These are phyloP conservation scores for Primulina huaijiensis DNA, from an alignment of 257 asterid species.

Conservation along the genomic window DNA sequence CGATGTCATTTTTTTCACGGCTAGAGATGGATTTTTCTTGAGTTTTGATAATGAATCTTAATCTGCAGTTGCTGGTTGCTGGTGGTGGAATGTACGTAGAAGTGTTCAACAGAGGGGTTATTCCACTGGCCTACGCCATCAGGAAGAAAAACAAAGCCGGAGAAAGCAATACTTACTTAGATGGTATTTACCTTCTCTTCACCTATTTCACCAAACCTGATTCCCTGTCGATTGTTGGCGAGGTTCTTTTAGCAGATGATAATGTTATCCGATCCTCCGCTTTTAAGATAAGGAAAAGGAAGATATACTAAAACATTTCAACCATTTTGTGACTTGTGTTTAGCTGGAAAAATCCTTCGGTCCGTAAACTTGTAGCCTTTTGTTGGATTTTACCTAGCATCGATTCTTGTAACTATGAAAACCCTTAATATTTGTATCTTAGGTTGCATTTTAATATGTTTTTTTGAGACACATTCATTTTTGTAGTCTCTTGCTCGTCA, in stretches of 20 bases:
- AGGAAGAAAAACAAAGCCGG: conserved; percentile 83
- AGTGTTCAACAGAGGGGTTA: conserved; percentile 91
- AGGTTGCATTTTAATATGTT: not conserved
- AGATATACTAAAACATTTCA: conserved; percentile 30
- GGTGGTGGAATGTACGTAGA: conserved; percentile 98
- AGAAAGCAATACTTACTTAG: conserved; percentile 85
- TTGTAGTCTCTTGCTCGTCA: too few species aligned
- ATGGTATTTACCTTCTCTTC: conserved; percentile 89
- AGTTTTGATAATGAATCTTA: not conserved
- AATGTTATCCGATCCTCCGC: conserved; percentile 70
- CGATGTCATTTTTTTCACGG: not conserved
- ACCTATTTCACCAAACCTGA: conserved; percentile 93
- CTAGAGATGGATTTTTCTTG: not conserved
- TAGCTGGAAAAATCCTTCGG: not conserved
- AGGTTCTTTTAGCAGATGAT: conserved; percentile 58
- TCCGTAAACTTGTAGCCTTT: not conserved
- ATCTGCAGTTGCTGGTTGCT: conserved; percentile 74
- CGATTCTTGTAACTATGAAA: not conserved
- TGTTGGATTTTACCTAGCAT: not conserved
- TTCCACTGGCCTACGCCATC: conserved; percentile 88
- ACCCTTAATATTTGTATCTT: not conserved
- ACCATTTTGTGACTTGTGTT: not conserved
- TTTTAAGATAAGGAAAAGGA: conserved; percentile 86
- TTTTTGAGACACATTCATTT: too few species aligned
- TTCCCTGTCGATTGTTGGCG: conserved; percentile 45